phyloP scores from a whole-genome alignment of 345 rosid species.

The Linum trigynum region DNA sequence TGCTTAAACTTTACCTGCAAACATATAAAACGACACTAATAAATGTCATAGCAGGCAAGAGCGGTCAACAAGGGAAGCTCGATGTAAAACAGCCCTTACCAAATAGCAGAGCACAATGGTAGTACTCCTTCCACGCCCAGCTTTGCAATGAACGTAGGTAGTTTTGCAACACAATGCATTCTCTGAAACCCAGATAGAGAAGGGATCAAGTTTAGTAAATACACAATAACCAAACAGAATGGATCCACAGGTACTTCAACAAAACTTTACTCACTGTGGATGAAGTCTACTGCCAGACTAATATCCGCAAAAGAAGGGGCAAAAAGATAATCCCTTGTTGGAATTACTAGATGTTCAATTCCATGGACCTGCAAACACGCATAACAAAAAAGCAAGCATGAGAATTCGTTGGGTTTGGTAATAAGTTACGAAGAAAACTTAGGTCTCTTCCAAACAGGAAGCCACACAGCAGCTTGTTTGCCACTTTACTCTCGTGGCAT shows the following conservation, averaged over 20 bases:
- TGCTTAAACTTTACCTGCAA: constrained; percentile 44
- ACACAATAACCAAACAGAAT: not conserved
- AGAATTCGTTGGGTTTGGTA: not conserved
- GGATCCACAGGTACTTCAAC: not conserved
- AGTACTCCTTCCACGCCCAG: constrained; percentile 93
- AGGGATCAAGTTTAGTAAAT: not conserved
- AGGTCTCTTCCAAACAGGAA: not conserved
- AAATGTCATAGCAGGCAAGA: not conserved
- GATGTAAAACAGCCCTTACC: constrained; percentile 23
- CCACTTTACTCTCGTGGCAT: not conserved
- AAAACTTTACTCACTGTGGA: constrained; percentile 42
- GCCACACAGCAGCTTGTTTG: not conserved
- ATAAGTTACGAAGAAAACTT: not conserved
- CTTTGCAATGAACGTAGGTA: constrained; percentile 89
- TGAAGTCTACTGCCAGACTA: constrained; percentile 57
- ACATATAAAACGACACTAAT: not conserved
- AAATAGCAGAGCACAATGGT: constrained; percentile 83
- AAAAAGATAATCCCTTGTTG: constrained; percentile 81
- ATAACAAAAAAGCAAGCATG: not conserved
- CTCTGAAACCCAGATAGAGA: constrained; percentile 27
- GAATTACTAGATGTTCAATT: constrained; percentile 78
- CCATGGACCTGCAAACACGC: constrained; percentile 46
- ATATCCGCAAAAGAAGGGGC: constrained; percentile 66
- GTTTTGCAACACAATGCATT: constrained; percentile 51
- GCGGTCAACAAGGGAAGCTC: not conserved